Conservation (phyloP, 768 basidiomycete species). For the Rhodotorula graminis region DNA sequence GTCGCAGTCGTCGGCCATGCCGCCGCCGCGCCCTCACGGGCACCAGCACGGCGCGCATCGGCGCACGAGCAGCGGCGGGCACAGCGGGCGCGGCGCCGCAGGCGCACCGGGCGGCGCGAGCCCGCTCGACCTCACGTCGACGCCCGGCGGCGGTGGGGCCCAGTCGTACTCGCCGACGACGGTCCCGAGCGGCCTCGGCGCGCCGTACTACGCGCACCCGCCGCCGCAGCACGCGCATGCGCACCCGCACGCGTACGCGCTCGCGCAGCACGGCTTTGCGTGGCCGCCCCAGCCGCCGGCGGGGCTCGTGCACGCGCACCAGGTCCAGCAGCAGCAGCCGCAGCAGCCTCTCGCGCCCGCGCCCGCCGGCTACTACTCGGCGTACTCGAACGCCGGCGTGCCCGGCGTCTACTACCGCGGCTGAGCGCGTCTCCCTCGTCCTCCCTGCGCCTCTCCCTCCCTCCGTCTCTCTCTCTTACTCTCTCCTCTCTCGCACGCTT, state of each 20-base stretch:
- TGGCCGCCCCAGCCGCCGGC: too few species aligned
- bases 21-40: too few species aligned
- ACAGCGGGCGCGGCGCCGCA: not conserved
- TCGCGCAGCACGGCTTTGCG: too few species aligned
- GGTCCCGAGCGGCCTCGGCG: not conserved
- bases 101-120: not conserved
- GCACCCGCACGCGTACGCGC: too few species aligned
- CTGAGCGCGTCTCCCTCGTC: not conserved
- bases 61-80: not conserved
- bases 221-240: too few species aligned
- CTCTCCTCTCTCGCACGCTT: too few species aligned
- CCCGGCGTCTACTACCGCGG: slow-evolving; percentile 25
- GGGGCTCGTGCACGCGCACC: not conserved
- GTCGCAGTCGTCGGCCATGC: not conserved
- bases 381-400: slow-evolving; percentile 21
- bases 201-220: not conserved
- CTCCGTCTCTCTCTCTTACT: not conserved
- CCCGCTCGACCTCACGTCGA: not conserved
- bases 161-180: not conserved
- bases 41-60: not conserved
- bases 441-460: not conserved
- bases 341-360: too few species aligned
- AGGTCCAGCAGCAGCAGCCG: too few species aligned
- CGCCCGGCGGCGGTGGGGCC: too few species aligned
- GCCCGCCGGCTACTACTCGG: not conserved